phyloP scores from a whole-genome alignment of 352 stramenopile species.

The Phytophthora pseudosyringae region DNA sequence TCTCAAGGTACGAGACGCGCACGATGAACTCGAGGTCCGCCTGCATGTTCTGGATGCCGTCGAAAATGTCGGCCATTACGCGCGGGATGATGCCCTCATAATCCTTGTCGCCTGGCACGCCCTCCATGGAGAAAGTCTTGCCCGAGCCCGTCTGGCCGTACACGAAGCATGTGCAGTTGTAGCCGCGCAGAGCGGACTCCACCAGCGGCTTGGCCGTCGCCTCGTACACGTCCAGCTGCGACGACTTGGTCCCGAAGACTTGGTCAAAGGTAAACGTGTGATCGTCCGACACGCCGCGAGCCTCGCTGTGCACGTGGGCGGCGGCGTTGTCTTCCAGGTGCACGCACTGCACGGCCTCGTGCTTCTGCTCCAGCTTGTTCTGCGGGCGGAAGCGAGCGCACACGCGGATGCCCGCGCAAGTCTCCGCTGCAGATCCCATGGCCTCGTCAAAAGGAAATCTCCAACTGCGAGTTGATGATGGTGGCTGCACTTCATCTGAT shows the following conservation, averaged over 20 bases:
- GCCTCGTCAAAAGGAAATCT: conserved; percentile 3
- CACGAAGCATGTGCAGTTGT: conserved; percentile 93
- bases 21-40: conserved; percentile 93
- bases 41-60: conserved; percentile 73
- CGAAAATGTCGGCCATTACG: conserved; percentile 75
- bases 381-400: conserved; percentile 79
- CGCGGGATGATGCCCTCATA: conserved; percentile 79
- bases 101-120: conserved; percentile 67
- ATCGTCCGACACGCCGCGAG: conserved; percentile 35
- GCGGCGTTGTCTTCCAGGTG: conserved; percentile 54
- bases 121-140: conserved; percentile 94
- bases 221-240: conserved; percentile 70
- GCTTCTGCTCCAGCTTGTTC: conserved; percentile 79
- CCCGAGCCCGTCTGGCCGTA: conserved; percentile 93
- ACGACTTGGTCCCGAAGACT: conserved; percentile 62
- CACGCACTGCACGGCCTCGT: conserved; percentile 69
- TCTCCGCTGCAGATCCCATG: conserved; percentile 34
- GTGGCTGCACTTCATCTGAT: conserved; percentile 18
- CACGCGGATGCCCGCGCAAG: conserved; percentile 64
- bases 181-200: conserved; percentile 68
- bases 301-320: conserved; percentile 43
- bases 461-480: neutral
- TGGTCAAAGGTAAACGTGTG: conserved; percentile 82
- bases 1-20: conserved; percentile 98
- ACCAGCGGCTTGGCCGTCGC: conserved; percentile 71